Conservation (phyloP, 441 rosid genomes). For the Rhodomyrtus psidioides region DNA sequence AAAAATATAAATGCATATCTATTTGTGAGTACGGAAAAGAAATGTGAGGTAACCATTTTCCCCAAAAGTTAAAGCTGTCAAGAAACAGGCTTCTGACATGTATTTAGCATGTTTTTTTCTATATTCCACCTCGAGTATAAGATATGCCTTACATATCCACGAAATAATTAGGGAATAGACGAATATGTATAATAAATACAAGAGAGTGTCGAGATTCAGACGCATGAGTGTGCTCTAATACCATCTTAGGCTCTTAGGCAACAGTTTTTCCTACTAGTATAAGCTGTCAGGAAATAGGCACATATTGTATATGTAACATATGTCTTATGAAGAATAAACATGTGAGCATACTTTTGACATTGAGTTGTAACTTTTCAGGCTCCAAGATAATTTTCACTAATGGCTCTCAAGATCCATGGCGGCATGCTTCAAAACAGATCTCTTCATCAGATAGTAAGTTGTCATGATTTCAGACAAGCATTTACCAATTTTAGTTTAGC, state of each 20-base stretch:
- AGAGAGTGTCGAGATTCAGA: neutral
- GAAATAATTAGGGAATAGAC: neutral
- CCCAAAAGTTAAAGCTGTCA: neutral
- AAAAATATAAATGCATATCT: neutral
- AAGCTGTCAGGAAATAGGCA: neutral
- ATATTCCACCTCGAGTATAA: neutral
- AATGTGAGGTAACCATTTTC: too few species aligned
- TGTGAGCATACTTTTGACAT: neutral
- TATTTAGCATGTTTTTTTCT: neutral
- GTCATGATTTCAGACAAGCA: neutral
- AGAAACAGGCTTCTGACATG: neutral
- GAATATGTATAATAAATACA: neutral
- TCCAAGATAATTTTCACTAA: slow-evolving; percentile 82
- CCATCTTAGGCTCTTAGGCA: neutral
- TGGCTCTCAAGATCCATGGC: slow-evolving; percentile 99
- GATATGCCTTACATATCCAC: neutral
- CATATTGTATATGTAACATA: neutral
- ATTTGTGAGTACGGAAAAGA: neutral
- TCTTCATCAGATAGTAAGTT: slow-evolving; percentile 81
- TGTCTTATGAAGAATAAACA: neutral
- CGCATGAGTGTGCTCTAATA: neutral
- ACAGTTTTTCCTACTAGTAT: neutral
- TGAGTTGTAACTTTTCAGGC: slow-evolving; percentile 35
- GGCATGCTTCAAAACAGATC: slow-evolving; percentile 81
- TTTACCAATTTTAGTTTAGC: neutral